Evolutionary conservation across 257 asterid species (phyloP).

Genomic region (Dorcoceras hygrometricum): DNA sequence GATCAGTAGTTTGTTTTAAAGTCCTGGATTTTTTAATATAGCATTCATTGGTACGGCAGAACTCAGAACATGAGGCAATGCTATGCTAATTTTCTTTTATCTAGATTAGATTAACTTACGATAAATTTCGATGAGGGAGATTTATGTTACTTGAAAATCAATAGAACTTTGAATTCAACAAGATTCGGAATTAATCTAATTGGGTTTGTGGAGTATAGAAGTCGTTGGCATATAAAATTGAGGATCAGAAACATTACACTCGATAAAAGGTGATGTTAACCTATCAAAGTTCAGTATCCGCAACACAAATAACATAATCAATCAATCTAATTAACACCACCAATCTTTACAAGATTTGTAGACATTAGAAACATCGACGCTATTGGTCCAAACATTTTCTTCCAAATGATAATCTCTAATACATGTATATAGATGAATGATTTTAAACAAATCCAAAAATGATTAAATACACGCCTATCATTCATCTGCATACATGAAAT

Average conservation of each 20-base stretch:
- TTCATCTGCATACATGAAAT: background rate
- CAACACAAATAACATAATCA: background rate
- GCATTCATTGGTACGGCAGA: background rate
- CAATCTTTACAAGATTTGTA: background rate
- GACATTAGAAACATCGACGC: background rate
- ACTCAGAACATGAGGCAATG: background rate
- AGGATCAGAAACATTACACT: background rate
- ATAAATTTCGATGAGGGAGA: background rate
- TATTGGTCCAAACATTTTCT: background rate
- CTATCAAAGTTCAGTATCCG: background rate
- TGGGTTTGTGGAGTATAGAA: background rate
- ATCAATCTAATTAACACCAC: background rate
- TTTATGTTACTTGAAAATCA: background rate
- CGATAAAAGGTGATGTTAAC: background rate
- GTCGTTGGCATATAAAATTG: background rate
- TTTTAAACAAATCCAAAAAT: background rate
- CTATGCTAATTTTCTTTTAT: background rate
- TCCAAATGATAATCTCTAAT: background rate
- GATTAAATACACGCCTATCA: background rate
- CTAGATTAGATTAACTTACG: background rate
- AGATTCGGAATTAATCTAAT: background rate
- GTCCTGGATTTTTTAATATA: background rate
- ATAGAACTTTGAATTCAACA: too few relatives aligned
- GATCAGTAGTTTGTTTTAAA: background rate
- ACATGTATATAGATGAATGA: background rate